Percentiles rank a stretch among this genome's conserved stretches.
These are phyloP conservation scores for Castanopsis chinensis DNA, from an alignment of 306 rosid genomes.

Conservation along the genomic window DNA sequence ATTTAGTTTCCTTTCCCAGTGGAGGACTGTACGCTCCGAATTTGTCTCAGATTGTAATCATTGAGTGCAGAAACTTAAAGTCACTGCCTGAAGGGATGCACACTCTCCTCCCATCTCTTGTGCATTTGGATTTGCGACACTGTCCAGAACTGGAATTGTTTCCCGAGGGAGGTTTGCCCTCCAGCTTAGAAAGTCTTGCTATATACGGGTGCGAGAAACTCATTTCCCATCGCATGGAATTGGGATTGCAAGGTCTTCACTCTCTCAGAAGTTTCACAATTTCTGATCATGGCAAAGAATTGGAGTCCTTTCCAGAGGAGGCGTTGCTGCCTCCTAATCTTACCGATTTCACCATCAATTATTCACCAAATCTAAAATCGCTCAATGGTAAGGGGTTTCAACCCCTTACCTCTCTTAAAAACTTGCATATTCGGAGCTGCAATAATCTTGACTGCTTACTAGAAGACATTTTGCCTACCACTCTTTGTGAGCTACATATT, in stretches of 20 bases:
- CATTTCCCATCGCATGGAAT: too few species aligned
- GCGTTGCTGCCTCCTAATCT: background rate
- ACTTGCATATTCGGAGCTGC: rapidly evolving
- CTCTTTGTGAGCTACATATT: background rate
- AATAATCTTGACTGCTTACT: slow-evolving; percentile 11
- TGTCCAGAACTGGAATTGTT: too few species aligned
- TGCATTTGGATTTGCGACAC: rapidly evolving
- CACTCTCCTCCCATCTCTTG: too few species aligned
- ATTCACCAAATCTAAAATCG: background rate
- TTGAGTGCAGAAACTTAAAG: rapidly evolving
- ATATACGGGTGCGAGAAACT: rapidly evolving
- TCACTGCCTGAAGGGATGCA: too few species aligned
- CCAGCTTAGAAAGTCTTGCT: too few species aligned
- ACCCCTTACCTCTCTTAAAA: slow-evolving; percentile 17
- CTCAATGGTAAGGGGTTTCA: slow-evolving; percentile 21
- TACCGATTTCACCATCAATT: rapidly evolving
- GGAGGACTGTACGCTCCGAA: too few species aligned
- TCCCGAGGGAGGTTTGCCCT: too few species aligned
- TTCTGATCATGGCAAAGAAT: rapidly evolving
- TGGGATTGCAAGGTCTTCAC: too few species aligned
- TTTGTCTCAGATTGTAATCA: too few species aligned
- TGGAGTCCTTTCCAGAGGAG: background rate
- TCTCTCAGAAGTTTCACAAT: too few species aligned
- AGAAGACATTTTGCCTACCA: background rate
- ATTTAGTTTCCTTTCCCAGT: too few species aligned